A percentile compares a stretch with the other conserved stretches of the same genome.
phyloP scores from a whole-genome alignment of 2,329 filamentous ascomycete species.

The Cephalotrichum gorgonifer region DNA sequence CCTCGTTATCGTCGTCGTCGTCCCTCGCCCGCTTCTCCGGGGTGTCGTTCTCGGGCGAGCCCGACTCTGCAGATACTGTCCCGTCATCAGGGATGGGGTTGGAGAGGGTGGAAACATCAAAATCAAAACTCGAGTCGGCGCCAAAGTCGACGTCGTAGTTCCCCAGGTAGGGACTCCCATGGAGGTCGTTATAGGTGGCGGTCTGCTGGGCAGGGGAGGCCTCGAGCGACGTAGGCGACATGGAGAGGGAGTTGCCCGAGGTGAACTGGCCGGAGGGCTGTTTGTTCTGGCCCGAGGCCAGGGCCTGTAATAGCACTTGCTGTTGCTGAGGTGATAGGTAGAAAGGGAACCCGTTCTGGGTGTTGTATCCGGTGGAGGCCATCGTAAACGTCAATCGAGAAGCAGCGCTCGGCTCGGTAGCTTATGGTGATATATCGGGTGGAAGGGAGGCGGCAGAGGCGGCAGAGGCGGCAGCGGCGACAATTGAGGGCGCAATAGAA shows the following conservation, averaged over 20 bases:
- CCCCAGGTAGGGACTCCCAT: constrained; percentile 76
- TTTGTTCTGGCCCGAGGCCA: constrained; percentile 55
- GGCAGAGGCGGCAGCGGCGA: no score
- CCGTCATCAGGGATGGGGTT: constrained; percentile 56
- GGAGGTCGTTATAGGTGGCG: constrained; percentile 29
- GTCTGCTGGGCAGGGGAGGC: constrained; percentile 29
- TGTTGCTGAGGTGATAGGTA: constrained; percentile 69
- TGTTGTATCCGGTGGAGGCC: constrained; percentile 36
- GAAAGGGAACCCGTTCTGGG: constrained; percentile 40
- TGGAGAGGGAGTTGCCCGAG: constrained; percentile 25
- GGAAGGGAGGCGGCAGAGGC: no score
- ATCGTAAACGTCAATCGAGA: constrained; percentile 19
- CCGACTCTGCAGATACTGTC: constrained; percentile 46
- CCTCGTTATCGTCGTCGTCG: constrained; percentile 55
- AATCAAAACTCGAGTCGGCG: constrained; percentile 64
- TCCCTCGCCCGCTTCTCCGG: constrained; percentile 66
- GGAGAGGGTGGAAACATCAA: constrained; percentile 42
- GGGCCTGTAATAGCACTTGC: constrained; percentile 62
- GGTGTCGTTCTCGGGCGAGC: constrained; percentile 43
- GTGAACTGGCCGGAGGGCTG: constrained; percentile 21
- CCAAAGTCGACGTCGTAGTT: constrained; percentile 68
- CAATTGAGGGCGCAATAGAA: background rate
- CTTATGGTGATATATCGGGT: background rate
- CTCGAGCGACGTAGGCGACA: constrained; percentile 39
- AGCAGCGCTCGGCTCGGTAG: background rate